Evolutionary conservation across 1,284 basidiomycete genomes (phyloP), one percentile per base, ranked within the genome.

Genomic region (Ustilago trichophora): DNA sequence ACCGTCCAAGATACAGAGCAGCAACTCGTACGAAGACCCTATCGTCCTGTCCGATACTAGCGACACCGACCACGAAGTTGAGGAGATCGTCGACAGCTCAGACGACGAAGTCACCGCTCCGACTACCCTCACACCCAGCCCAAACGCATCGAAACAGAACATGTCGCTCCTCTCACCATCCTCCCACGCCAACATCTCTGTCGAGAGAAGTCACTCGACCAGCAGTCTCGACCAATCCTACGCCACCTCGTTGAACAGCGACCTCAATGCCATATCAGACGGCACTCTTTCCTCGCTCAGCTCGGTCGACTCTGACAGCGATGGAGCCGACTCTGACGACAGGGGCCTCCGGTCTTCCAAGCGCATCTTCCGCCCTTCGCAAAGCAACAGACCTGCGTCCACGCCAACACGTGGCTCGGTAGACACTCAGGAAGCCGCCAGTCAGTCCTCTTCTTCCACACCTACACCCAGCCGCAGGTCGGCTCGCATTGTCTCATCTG

Each of bases 391-490:
- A 7, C 15, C 21, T 6, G 35, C 22, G 31, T 37, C 26, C 1
- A 51, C 44, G 25, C 40, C 50, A 2, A 16, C 11, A 34, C 59
- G 40, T 19, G 40, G 33, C 22, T 45, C 41, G 3, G 41, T 48
- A 24, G 44, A 21, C 10, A 32, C 38, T 8, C 31, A 32, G 19
- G 41, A 36, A 15, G 22, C 41, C 4, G 9, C 43, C 24, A 41
- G 38, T n/a, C 26, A 13, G 2, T 49, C 59, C 9, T 32, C 48
- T 1, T 53, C 66, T 25, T 50, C 40, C 4, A 51, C 46, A 10
- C 43, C 46, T 2, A 57, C 54, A 4, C 59, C 66, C 3, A 60
- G 60, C 37, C 59, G 67, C 31, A 47, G 67, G 21, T 70, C 67
- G 21, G 49, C 53, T 10, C 67, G 67, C 16, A 70, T 70, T 26